Evolutionary conservation across 768 basidiomycete genomes (phyloP).

Genomic region (Lentinula edodes): DNA sequence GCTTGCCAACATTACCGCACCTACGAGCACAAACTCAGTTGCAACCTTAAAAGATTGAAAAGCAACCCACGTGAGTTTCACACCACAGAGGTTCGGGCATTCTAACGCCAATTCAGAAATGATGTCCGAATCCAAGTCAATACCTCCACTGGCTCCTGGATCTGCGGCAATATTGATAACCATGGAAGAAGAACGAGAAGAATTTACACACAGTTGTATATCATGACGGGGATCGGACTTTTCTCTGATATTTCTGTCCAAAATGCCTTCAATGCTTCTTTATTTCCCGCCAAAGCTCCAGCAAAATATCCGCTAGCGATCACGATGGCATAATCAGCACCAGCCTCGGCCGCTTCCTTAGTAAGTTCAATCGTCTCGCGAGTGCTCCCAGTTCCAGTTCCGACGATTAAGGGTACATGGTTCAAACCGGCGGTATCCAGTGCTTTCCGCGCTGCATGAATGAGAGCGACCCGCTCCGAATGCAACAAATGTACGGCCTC

Average conservation of each 20-base stretch:
- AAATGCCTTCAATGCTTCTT: slow-evolving; percentile 69
- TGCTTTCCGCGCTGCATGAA: slow-evolving; percentile 61
- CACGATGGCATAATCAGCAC: slow-evolving; percentile 84
- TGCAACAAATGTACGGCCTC: slow-evolving; percentile 75
- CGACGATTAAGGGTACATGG: slow-evolving; percentile 67
- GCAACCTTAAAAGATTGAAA: slow-evolving; percentile 9
- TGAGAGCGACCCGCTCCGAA: slow-evolving; percentile 58
- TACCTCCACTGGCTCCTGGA: slow-evolving; percentile 83
- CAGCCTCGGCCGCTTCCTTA: slow-evolving; percentile 73
- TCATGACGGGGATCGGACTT: slow-evolving; percentile 81
- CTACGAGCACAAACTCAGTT: slow-evolving; percentile 27
- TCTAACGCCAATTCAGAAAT: slow-evolving; percentile 74
- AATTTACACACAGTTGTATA: slow-evolving; percentile 73
- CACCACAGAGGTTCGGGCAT: slow-evolving; percentile 75
- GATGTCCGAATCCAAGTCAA: slow-evolving; percentile 87
- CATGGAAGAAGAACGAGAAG: background rate
- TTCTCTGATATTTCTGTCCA: slow-evolving; percentile 72
- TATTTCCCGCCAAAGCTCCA: slow-evolving; percentile 58
- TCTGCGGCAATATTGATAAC: slow-evolving; percentile 35
- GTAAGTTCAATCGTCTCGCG: slow-evolving; percentile 74
- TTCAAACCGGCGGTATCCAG: slow-evolving; percentile 61
- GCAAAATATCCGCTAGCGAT: slow-evolving; percentile 88
- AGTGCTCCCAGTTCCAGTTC: slow-evolving; percentile 81
- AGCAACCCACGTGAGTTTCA: slow-evolving; percentile 77
- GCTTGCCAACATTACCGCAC: slow-evolving; percentile 89